phyloP scores from a whole-genome alignment of 768 basidiomycete species.

The Collybia nuda region DNA sequence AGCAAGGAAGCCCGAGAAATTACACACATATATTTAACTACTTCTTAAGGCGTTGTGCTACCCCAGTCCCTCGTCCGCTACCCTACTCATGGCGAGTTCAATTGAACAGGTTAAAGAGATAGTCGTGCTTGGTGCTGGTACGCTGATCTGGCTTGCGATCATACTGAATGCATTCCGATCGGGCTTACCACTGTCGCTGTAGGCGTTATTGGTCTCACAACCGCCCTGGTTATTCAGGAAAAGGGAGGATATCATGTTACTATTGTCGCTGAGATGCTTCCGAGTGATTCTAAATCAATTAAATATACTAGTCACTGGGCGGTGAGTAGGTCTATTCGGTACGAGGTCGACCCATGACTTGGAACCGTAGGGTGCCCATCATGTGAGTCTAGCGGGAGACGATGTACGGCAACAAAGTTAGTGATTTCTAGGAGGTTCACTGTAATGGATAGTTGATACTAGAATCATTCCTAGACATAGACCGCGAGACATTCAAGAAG shows the following conservation, averaged over 20 bases:
- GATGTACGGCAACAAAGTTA: slow-evolving; percentile 53
- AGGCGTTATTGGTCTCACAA: slow-evolving; percentile 79
- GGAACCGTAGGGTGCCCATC: slow-evolving; percentile 67
- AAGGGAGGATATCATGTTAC: slow-evolving; percentile 59
- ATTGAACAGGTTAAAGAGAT: slow-evolving; percentile 17
- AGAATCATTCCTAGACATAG: slow-evolving; percentile 45
- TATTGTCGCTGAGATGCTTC: slow-evolving; percentile 67
- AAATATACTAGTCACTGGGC: slow-evolving; percentile 83
- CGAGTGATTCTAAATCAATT: slow-evolving; percentile 65
- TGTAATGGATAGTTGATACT: not conserved
- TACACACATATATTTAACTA: too few species aligned
- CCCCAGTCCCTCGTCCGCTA: too few species aligned
- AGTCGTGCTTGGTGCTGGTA: slow-evolving; percentile 33
- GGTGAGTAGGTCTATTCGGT: slow-evolving; percentile 35
- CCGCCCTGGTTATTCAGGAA: slow-evolving; percentile 68
- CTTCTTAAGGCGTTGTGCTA: too few species aligned
- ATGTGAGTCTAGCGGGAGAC: slow-evolving; percentile 56
- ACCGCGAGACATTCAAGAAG: slow-evolving; percentile 64
- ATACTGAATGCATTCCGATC: not conserved
- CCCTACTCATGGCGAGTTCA: not conserved
- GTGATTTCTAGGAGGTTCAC: not conserved
- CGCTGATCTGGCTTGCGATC: not conserved
- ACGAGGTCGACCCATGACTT: not conserved
- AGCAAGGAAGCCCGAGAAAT: too few species aligned
- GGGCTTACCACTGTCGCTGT: not conserved